phyloP scores from a whole-genome alignment of 176 grass and related monocot species.

The Juncus inflexus region DNA sequence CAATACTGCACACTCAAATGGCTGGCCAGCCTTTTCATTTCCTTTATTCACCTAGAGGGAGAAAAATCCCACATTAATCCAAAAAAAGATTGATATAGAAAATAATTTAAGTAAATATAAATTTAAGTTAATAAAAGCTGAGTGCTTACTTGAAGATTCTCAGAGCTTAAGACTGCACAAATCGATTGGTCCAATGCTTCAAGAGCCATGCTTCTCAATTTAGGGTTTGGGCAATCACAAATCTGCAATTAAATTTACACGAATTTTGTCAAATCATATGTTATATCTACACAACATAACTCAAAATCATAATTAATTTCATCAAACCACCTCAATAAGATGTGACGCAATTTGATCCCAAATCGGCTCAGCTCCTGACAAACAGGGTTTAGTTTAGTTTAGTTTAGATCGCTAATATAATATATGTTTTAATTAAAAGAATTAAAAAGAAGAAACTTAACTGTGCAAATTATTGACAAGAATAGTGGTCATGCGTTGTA shows the following conservation, averaged over 20 bases:
- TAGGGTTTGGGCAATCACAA: slow-evolving; percentile 63
- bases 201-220: slow-evolving; percentile 83
- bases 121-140: slow-evolving; percentile 1
- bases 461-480: slow-evolving; percentile 91
- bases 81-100: background rate
- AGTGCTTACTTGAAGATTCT: slow-evolving; percentile 53
- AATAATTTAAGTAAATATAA: slow-evolving; percentile 1
- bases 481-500: slow-evolving; percentile 86
- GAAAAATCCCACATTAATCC: slow-evolving; percentile 37
- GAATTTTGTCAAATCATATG: slow-evolving; percentile 1
- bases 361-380: slow-evolving; percentile 80
- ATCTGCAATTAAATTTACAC: slow-evolving; percentile 50
- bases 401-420: background rate
- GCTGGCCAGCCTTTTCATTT: slow-evolving; percentile 45
- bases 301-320: slow-evolving; percentile 12
- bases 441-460: slow-evolving; percentile 29
- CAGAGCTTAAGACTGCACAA: slow-evolving; percentile 88
- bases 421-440: slow-evolving; percentile 1
- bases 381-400: background rate
- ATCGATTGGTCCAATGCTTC: slow-evolving; percentile 94
- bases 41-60: slow-evolving; percentile 50
- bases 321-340: slow-evolving; percentile 75
- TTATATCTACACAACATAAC: background rate
- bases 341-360: slow-evolving; percentile 91
- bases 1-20: slow-evolving; percentile 88